Percentiles rank a stretch among this genome's conserved stretches.
Conservation (phyloP, 176 grass and related monocot genomes). For the Ampelocalamus luodianensis region DNA sequence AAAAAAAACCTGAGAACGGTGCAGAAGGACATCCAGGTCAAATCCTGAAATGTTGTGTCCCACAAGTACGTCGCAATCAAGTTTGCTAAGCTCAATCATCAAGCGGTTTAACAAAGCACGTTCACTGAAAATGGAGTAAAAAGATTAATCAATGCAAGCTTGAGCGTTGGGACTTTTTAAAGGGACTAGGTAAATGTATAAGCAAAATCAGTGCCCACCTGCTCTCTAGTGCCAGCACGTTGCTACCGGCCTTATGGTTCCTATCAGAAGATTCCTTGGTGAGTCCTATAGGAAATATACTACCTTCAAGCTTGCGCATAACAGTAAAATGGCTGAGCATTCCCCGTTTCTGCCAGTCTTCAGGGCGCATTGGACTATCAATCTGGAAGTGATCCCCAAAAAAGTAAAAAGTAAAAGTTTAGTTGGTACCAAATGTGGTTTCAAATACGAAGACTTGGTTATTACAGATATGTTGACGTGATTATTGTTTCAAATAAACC, state of each 20-base stretch:
- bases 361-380: constrained; percentile 75
- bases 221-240: constrained; percentile 80
- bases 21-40: constrained; percentile 92
- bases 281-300: constrained; percentile 90
- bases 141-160: constrained; percentile 26
- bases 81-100: constrained; percentile 93
- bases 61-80: constrained; percentile 94
- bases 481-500: constrained; percentile 10
- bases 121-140: constrained; percentile 66
- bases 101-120: constrained; percentile 94
- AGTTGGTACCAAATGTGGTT: constrained; percentile 19
- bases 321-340: constrained; percentile 86
- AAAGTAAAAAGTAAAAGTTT: neutral
- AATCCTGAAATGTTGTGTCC: constrained; percentile 99
- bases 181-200: constrained; percentile 13
- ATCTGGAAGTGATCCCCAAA: constrained; percentile 58
- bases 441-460: too few relatives aligned
- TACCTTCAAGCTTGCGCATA: constrained; percentile 88
- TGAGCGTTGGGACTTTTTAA: constrained; percentile 11
- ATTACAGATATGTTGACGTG: neutral
- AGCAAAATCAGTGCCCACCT: constrained; percentile 47
- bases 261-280: constrained; percentile 77
- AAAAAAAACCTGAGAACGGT: constrained; percentile 83
- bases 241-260: constrained; percentile 74
- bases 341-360: constrained; percentile 78